These are phyloP conservation scores for Blepharisma undulans DNA, from an alignment of 169 alveolate genomes.

Conservation along the genomic window DNA sequence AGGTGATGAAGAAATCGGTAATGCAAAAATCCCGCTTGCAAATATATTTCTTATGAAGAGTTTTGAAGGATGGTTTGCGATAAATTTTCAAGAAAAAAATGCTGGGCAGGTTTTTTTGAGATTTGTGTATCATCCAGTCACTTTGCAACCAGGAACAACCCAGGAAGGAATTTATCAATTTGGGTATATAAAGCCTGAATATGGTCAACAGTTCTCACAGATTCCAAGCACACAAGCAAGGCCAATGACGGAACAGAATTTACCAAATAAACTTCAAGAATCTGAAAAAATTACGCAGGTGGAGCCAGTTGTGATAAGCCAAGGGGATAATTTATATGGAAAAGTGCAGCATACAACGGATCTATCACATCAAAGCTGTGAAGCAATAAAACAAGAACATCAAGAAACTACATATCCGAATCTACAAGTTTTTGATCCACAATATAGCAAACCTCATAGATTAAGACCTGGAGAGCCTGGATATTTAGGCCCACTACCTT, in stretches of 20 bases:
- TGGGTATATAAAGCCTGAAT: background rate
- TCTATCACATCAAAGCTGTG: background rate
- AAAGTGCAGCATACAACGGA: background rate
- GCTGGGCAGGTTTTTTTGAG: conserved; percentile 35
- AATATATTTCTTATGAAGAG: background rate
- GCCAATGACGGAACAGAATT: background rate
- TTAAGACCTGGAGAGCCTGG: background rate
- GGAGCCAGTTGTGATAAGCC: background rate
- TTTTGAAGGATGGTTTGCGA: conserved; percentile 38
- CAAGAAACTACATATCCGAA: background rate
- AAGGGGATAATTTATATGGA: background rate
- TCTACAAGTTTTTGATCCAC: background rate
- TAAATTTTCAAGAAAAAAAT: conserved; percentile 45
- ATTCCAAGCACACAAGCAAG: background rate
- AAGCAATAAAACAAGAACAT: background rate
- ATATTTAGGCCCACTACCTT: background rate
- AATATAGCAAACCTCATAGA: background rate
- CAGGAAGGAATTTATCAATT: background rate
- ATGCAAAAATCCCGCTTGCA: background rate
- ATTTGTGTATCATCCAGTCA: background rate
- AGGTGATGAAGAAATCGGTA: conserved; percentile 1
- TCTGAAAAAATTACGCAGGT: background rate
- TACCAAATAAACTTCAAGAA: no score
- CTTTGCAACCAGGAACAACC: background rate
- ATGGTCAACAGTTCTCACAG: background rate